A percentile compares a stretch with the other conserved stretches of the same genome.
These are phyloP conservation scores for Penicillium polonicum DNA, from an alignment of 2,329 filamentous ascomycete species.

Conservation along the genomic window DNA sequence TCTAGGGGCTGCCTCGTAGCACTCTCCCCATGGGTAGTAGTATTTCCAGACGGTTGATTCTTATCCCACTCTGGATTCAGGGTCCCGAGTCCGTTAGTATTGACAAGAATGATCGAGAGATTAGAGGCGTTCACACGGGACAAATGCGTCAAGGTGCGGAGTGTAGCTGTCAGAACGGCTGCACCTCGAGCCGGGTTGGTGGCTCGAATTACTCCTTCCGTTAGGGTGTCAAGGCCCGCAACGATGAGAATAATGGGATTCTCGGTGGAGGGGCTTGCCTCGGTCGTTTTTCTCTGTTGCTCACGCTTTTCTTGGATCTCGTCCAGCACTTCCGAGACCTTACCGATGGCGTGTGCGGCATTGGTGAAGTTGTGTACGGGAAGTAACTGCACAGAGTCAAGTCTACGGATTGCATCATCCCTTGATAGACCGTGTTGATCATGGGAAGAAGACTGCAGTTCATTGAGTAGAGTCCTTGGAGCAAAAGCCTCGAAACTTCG, in stretches of 20 bases:
- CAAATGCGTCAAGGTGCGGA: slow-evolving; percentile 37
- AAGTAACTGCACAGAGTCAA: slow-evolving; percentile 37
- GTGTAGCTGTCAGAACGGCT: slow-evolving; percentile 32
- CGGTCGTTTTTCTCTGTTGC: not conserved
- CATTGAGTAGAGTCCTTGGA: slow-evolving; percentile 32
- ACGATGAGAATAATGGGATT: slow-evolving; percentile 31
- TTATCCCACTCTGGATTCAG: not conserved
- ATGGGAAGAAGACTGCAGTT: slow-evolving; percentile 20
- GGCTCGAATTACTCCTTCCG: slow-evolving; percentile 38
- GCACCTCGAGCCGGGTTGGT: slow-evolving; percentile 39
- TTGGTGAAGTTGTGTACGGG: slow-evolving; percentile 33
- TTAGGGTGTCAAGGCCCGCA: slow-evolving; percentile 38
- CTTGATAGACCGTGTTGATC: slow-evolving; percentile 19
- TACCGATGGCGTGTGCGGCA: slow-evolving; percentile 31
- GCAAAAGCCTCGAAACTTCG: slow-evolving; percentile 31
- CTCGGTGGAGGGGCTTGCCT: not conserved
- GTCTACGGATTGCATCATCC: slow-evolving; percentile 30
- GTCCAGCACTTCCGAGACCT: slow-evolving; percentile 32
- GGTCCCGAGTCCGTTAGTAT: slow-evolving; percentile 34
- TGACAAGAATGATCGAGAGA: slow-evolving; percentile 39
- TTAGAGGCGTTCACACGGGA: slow-evolving; percentile 29
- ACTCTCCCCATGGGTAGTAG: not conserved
- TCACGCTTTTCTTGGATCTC: slow-evolving; percentile 17
- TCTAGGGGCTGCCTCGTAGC: slow-evolving; percentile 9
- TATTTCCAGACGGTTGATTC: not conserved